A percentile compares a stretch with the other conserved stretches of the same genome.
phyloP scores from a whole-genome alignment of 2,329 filamentous ascomycete genomes.

The Colletotrichum phormii region DNA sequence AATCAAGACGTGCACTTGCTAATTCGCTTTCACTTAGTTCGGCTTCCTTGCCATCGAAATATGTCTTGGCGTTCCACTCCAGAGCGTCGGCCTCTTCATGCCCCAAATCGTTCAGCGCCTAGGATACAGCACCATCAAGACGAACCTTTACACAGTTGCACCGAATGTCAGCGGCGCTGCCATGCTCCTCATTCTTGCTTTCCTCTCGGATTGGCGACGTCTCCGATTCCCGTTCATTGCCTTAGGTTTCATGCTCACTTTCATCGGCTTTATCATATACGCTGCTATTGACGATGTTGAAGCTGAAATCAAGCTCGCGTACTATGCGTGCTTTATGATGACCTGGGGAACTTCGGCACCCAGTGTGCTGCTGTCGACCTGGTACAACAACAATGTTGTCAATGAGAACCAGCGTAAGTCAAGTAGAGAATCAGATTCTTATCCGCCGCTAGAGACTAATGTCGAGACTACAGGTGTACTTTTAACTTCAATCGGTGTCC shows the following conservation, averaged over 20 bases:
- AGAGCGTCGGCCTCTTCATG: constrained; percentile 65
- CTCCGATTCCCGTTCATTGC: constrained; percentile 73
- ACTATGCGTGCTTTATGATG: constrained; percentile 81
- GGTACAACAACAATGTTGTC: constrained; percentile 86
- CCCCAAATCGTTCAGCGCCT: constrained; percentile 62
- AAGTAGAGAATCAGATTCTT: constrained; percentile 57
- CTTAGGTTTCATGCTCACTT: constrained; percentile 78
- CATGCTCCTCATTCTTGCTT: constrained; percentile 79
- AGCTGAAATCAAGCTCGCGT: constrained; percentile 54
- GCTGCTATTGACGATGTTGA: constrained; percentile 73
- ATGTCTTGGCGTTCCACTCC: constrained; percentile 69
- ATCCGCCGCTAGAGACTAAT: neutral
- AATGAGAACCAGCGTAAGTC: constrained; percentile 79
- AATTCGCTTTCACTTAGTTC: neutral
- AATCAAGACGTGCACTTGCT: neutral
- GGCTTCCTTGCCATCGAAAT: constrained; percentile 59
- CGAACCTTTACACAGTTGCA: constrained; percentile 85
- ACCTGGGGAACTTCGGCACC: constrained; percentile 83
- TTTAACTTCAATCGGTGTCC: constrained; percentile 71
- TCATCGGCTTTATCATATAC: constrained; percentile 83
- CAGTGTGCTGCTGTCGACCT: constrained; percentile 73
- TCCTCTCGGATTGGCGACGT: constrained; percentile 73
- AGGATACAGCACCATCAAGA: constrained; percentile 64
- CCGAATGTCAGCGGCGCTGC: constrained; percentile 81
- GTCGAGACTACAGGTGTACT: neutral